These are phyloP conservation scores for Niveomyces coronatus DNA, from an alignment of 2,329 filamentous ascomycete genomes.

Conservation along the genomic window DNA sequence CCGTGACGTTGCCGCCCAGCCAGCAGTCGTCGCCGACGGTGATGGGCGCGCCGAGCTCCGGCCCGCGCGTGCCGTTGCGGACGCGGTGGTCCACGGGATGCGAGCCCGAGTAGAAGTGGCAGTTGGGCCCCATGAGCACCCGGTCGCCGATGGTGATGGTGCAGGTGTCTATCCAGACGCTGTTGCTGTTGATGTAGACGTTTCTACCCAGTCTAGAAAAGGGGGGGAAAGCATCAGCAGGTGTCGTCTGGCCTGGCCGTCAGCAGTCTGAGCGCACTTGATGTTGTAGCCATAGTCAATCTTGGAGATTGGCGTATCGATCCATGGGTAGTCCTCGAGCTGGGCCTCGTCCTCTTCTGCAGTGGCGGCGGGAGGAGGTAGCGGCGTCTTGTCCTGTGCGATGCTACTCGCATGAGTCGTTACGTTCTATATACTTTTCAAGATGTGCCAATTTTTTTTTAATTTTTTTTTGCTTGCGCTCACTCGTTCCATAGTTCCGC, in stretches of 20 bases:
- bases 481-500: constrained; percentile 63
- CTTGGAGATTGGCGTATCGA: constrained; percentile 52
- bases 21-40: constrained; percentile 72
- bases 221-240: too few species aligned
- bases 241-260: too few species aligned
- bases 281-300: constrained; percentile 71
- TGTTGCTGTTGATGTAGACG: constrained; percentile 67
- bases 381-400: constrained; percentile 46
- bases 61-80: constrained; percentile 64
- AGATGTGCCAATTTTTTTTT: too few species aligned
- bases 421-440: too few species aligned
- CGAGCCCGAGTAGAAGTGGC: constrained; percentile 61
- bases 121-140: constrained; percentile 70
- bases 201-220: constrained; percentile 48
- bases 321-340: constrained; percentile 53
- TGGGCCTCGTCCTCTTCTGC: constrained; percentile 52
- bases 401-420: too few species aligned
- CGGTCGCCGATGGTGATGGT: constrained; percentile 64
- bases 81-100: constrained; percentile 69
- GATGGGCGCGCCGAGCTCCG: constrained; percentile 65
- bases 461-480: too few species aligned
- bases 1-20: constrained; percentile 60
- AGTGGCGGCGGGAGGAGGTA: constrained; percentile 47
- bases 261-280: constrained; percentile 33
- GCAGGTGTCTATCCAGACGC: constrained; percentile 68